A percentile compares a stretch with the other conserved stretches of the same genome.
Evolutionary conservation across 345 rosid genomes (phyloP).

Genomic region (Ailanthus altissimus): DNA sequence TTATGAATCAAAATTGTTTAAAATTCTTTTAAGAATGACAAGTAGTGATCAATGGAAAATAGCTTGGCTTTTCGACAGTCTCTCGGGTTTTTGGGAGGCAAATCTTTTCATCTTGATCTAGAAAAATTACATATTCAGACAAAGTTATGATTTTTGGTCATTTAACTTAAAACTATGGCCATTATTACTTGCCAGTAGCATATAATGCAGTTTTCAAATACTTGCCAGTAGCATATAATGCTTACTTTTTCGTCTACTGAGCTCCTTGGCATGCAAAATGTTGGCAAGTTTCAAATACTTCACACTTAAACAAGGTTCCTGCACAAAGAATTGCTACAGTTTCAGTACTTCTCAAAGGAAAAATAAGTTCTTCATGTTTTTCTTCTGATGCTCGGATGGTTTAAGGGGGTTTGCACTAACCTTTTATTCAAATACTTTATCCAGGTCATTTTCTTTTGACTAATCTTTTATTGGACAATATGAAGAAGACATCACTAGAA

Average conservation of each 20-base stretch:
- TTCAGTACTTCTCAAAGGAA: neutral
- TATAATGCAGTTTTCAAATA: too few species aligned
- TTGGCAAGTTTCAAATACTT: conserved; percentile 83
- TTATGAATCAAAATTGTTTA: neutral
- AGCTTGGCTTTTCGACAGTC: neutral
- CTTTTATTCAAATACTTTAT: conserved; percentile 15
- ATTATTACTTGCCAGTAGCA: neutral
- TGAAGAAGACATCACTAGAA: conserved; percentile 66
- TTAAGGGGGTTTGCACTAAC: neutral
- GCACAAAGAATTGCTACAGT: neutral
- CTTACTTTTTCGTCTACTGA: conserved; percentile 57
- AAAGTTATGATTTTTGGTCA: neutral
- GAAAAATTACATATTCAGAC: neutral
- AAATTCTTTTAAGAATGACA: neutral
- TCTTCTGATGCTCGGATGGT: neutral
- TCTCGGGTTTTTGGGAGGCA: neutral
- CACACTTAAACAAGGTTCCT: too few species aligned
- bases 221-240: too few species aligned
- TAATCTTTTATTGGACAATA: conserved; percentile 61
- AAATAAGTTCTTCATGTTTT: neutral
- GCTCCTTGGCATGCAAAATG: conserved; percentile 83
- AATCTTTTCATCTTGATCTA: neutral
- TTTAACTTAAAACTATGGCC: neutral
- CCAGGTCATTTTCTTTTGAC: conserved; percentile 82
- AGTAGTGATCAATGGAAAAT: neutral